Evolutionary conservation across 768 basidiomycete genomes (phyloP).

Genomic region (Suillus hirtellus): DNA sequence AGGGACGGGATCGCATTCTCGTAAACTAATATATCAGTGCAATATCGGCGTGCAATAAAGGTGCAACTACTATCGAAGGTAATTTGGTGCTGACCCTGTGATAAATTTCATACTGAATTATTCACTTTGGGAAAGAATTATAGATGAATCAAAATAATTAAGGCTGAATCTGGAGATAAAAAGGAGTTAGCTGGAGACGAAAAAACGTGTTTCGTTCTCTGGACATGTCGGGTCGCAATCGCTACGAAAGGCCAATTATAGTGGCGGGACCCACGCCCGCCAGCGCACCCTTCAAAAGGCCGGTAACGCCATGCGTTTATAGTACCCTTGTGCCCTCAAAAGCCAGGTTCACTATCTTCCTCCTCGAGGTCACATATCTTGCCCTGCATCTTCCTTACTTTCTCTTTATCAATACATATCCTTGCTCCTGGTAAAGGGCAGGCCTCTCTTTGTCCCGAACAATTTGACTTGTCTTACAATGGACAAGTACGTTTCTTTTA

Average conservation of each 20-base stretch:
- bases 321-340: conserved; percentile 28
- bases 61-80: background rate
- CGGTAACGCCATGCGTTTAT: conserved; percentile 28
- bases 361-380: conserved; percentile 26
- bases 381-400: conserved; percentile 14
- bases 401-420: conserved; percentile 14
- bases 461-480: conserved; percentile 12
- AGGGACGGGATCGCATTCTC: background rate
- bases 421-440: conserved; percentile 36
- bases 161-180: conserved; percentile 24
- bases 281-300: conserved; percentile 43
- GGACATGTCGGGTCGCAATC: conserved; percentile 58
- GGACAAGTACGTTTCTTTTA: conserved; percentile 21
- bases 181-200: conserved; percentile 51
- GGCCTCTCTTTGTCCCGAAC: conserved; percentile 16
- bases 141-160: conserved; percentile 24
- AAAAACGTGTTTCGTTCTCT: conserved; percentile 79
- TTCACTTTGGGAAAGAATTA: conserved; percentile 19
- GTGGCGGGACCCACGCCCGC: conserved; percentile 44
- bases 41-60: conserved; percentile 6
- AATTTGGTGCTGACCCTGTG: background rate
- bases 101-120: background rate
- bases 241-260: conserved; percentile 49
- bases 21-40: conserved; percentile 10
- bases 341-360: conserved; percentile 28